Evolutionary conservation across 2,329 filamentous ascomycete species (phyloP).

Genomic region (Phaeoacremonium minimum): DNA sequence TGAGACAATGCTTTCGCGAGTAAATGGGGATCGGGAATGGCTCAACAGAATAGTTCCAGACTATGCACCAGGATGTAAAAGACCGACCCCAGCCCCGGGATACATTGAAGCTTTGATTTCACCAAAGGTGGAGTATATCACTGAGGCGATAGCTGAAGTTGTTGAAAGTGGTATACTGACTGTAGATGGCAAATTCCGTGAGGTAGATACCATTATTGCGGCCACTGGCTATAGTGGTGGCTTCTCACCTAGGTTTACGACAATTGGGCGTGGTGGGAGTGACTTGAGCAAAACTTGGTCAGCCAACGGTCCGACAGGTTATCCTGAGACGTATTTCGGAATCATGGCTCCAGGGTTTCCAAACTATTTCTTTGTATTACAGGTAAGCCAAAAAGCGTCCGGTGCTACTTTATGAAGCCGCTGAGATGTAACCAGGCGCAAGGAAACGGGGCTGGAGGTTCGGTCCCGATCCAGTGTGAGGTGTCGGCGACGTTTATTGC

Average conservation of each 20-base stretch:
- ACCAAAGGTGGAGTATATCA: slow-evolving; percentile 23
- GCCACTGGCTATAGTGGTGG: slow-evolving; percentile 20
- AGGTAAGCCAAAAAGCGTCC: no score
- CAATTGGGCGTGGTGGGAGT: slow-evolving; percentile 12
- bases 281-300: slow-evolving; percentile 14
- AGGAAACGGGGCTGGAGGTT: no score
- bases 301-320: slow-evolving; percentile 9
- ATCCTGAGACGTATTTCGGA: slow-evolving; percentile 17
- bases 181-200: slow-evolving; percentile 14
- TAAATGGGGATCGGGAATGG: slow-evolving; percentile 5
- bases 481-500: no score
- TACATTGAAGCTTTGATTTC: slow-evolving; percentile 18
- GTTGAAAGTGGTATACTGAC: slow-evolving; percentile 21
- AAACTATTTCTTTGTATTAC: slow-evolving; percentile 19
- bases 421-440: no score
- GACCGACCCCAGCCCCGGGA: slow-evolving; percentile 18
- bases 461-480: no score
- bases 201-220: slow-evolving; percentile 26
- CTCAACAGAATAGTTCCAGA: slow-evolving; percentile 13
- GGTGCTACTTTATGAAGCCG: no score
- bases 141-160: slow-evolving; percentile 20
- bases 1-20: slow-evolving; percentile 3
- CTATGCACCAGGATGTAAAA: slow-evolving; percentile 14
- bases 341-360: slow-evolving; percentile 18
- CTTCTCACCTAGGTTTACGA: slow-evolving; percentile 14